Percentiles rank a stretch among this genome's conserved stretches.
Conservation (phyloP, 2,329 filamentous ascomycete genomes). For the Aureobasidium sp. region DNA sequence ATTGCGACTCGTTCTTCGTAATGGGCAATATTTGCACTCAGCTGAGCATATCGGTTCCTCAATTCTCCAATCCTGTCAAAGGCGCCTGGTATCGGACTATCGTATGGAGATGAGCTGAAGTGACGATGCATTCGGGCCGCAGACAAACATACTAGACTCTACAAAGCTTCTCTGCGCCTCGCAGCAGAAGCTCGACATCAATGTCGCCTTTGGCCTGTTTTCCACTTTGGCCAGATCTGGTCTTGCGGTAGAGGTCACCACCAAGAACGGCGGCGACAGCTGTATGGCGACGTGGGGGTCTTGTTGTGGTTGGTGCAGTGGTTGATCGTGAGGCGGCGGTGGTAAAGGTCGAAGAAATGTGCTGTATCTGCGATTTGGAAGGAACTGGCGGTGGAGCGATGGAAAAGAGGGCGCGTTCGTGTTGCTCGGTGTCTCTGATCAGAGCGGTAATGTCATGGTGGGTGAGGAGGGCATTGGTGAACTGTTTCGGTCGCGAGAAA, state of each 20-base stretch:
- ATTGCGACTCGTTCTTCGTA: constrained; percentile 75
- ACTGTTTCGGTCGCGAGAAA: constrained; percentile 86
- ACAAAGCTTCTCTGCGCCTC: constrained; percentile 84
- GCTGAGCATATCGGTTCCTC: constrained; percentile 62
- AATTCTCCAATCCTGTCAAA: constrained; percentile 67
- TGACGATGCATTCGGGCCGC: background rate
- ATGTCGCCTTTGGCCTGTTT: constrained; percentile 58
- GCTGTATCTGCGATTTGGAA: constrained; percentile 32
- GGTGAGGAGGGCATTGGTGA: constrained; percentile 85
- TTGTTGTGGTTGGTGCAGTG: constrained; percentile 27
- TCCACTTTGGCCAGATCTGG: constrained; percentile 46
- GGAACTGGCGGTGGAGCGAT: constrained; percentile 61
- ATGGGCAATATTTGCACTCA: constrained; percentile 66
- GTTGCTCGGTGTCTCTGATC: constrained; percentile 89
- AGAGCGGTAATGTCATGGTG: constrained; percentile 87
- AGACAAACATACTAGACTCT: constrained; percentile 61
- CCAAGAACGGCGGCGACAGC: constrained; percentile 87
- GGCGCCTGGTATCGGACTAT: constrained; percentile 66
- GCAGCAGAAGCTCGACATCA: constrained; percentile 77
- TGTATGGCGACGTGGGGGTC: constrained; percentile 61
- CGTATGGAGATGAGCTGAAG: background rate
- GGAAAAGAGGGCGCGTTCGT: constrained; percentile 92
- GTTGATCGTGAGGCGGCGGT: constrained; percentile 40
- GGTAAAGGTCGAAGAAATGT: constrained; percentile 17
- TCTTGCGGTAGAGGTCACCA: constrained; percentile 75